phyloP scores from a whole-genome alignment of 208 protist genomes.

The Tetramitus jugosus region DNA sequence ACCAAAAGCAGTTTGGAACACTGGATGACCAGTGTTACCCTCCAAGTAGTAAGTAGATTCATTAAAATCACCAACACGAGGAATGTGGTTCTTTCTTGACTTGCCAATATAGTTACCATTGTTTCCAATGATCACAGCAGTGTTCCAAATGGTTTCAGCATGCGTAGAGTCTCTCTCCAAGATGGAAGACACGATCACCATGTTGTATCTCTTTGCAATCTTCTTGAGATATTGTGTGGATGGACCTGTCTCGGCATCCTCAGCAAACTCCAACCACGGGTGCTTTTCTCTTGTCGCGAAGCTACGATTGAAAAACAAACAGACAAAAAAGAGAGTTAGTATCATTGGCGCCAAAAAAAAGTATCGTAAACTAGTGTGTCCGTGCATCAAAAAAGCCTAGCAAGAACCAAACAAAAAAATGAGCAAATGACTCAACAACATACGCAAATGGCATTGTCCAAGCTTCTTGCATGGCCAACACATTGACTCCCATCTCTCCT shows the following conservation, averaged over 20 bases:
- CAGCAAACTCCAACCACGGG: conserved; percentile 62
- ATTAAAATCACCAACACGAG: conserved; percentile 73
- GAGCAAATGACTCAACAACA: no score
- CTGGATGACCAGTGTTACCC: conserved; percentile 57
- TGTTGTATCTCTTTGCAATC: conserved; percentile 60
- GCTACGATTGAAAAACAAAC: no score
- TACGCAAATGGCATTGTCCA: conserved; percentile 40
- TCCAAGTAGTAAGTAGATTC: conserved; percentile 76
- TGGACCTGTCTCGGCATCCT: conserved; percentile 47
- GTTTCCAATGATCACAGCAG: conserved; percentile 61
- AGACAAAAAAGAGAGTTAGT: no score
- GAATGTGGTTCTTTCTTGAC: conserved; percentile 74
- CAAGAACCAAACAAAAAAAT: no score
- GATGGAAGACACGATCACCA: conserved; percentile 72
- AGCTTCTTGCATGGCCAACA: conserved; percentile 67
- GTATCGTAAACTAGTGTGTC: no score
- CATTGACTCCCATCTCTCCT: conserved; percentile 52
- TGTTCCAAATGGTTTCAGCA: conserved; percentile 65
- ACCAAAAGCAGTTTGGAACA: conserved; percentile 65
- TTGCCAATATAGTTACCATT: conserved; percentile 63
- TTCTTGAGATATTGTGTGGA: conserved; percentile 46
- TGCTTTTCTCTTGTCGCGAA: conserved; percentile 19
- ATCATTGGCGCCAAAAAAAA: no score
- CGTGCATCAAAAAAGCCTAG: no score
- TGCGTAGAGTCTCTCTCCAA: conserved; percentile 58